A percentile compares a stretch with the other conserved stretches of the same genome.
Conservation (phyloP, 108 stramenopile species). For the Skeletonema costatum region DNA sequence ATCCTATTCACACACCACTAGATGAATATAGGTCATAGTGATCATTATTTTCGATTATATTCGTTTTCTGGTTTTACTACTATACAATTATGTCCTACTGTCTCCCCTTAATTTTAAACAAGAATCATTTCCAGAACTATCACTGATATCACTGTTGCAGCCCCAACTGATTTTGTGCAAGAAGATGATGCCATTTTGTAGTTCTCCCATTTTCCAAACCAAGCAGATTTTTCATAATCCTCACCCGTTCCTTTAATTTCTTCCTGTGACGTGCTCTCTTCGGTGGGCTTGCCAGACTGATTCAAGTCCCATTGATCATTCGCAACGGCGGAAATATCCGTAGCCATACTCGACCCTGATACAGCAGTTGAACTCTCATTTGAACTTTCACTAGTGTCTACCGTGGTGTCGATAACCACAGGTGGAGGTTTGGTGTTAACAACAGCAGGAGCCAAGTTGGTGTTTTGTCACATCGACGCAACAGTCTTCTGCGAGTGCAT, state of each 20-base stretch:
- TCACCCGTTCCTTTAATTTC: not conserved
- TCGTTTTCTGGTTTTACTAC: too few relatives aligned
- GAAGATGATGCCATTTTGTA: not conserved
- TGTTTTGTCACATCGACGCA: not conserved
- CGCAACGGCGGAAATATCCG: not conserved
- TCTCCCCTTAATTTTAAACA: not conserved
- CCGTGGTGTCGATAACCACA: not conserved
- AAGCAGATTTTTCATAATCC: not conserved
- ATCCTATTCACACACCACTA: too few relatives aligned
- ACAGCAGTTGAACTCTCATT: not conserved
- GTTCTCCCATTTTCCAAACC: not conserved
- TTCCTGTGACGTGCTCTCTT: not conserved
- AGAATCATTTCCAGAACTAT: not conserved
- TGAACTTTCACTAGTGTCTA: not conserved
- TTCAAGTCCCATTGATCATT: not conserved
- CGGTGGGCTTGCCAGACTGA: not conserved
- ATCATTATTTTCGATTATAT: too few relatives aligned
- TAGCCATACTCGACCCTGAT: not conserved
- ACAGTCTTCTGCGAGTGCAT: slow-evolving; percentile 1
- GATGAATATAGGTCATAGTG: too few relatives aligned
- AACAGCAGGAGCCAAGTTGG: not conserved
- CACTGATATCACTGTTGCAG: not conserved
- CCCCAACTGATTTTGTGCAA: not conserved
- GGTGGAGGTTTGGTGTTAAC: not conserved
- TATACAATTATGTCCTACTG: too few relatives aligned